Percentiles rank a stretch among this genome's conserved stretches.
These are phyloP conservation scores for Pleurotus djamor DNA, from an alignment of 768 basidiomycete species.

Conservation along the genomic window DNA sequence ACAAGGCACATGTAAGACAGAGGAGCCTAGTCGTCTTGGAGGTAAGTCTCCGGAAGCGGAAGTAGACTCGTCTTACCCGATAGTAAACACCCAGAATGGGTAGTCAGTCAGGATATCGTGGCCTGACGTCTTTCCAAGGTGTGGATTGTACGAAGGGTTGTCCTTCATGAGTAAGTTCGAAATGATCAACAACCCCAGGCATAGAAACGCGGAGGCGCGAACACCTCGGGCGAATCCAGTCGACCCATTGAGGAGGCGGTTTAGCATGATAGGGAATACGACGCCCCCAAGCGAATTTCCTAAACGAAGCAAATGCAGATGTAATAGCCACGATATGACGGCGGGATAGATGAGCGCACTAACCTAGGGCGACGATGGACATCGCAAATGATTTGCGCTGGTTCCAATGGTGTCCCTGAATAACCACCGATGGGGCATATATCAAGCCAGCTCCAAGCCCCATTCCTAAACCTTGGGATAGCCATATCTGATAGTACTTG, in stretches of 20 bases:
- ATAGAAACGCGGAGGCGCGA: constrained; percentile 29
- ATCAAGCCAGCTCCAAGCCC: constrained; percentile 42
- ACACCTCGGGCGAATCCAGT: constrained; percentile 27
- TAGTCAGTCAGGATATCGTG: constrained; percentile 29
- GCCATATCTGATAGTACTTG: constrained; percentile 28
- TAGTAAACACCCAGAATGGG: constrained; percentile 33
- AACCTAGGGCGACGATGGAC: constrained; percentile 23
- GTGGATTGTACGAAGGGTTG: constrained; percentile 10
- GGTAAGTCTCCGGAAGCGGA: constrained; percentile 1
- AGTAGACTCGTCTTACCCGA: constrained; percentile 30
- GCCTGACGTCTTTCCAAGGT: constrained; percentile 15
- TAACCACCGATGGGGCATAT: constrained; percentile 34
- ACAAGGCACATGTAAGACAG: constrained; percentile 41
- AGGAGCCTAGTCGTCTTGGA: constrained; percentile 29
- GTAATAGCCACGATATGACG: neutral
- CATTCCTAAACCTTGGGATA: constrained; percentile 38
- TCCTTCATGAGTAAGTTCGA: constrained; percentile 31
- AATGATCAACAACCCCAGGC: constrained; percentile 25
- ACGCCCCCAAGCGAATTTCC: constrained; percentile 34
- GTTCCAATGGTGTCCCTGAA: constrained; percentile 36
- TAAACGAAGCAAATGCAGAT: constrained; percentile 1
- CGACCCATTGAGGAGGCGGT: constrained; percentile 20
- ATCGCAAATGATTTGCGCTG: constrained; percentile 27
- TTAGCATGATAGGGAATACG: constrained; percentile 23
- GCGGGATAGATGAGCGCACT: neutral